Percentiles rank a stretch among this genome's conserved stretches.
Conservation (phyloP, 108 stramenopile species). For the Bacterosira constricta region DNA sequence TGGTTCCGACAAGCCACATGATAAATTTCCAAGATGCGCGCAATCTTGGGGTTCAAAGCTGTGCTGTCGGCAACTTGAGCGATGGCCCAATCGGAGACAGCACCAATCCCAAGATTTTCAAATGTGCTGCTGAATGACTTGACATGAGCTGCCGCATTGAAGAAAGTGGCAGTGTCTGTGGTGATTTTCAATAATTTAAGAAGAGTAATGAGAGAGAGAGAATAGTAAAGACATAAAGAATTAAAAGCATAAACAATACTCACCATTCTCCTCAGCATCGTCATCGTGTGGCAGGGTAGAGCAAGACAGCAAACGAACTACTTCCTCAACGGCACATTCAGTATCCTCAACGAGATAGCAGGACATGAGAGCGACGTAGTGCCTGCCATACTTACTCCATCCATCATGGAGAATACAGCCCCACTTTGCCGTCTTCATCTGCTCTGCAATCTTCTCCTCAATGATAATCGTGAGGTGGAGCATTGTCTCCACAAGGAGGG, state of each 20-base stretch:
- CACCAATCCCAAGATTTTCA: background rate
- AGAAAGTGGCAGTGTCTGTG: background rate
- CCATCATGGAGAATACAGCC: background rate
- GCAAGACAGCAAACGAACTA: background rate
- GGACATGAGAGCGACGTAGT: background rate
- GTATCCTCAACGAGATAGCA: background rate
- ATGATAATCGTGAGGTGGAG: background rate
- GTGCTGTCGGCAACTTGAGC: conserved; percentile 4
- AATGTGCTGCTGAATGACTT: background rate
- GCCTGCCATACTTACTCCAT: conserved; percentile 1
- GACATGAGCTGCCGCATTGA: background rate
- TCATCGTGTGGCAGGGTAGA: background rate
- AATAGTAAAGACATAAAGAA: no score
- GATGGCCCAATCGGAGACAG: background rate
- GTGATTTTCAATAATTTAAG: background rate
- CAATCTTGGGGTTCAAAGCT: background rate
- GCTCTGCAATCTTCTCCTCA: background rate
- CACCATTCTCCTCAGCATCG: background rate
- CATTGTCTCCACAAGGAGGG: background rate
- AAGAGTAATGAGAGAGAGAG: no score
- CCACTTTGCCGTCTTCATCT: background rate
- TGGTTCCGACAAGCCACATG: background rate
- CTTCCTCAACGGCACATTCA: background rate
- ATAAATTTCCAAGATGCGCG: background rate
- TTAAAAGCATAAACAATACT: no score